Base-by-base conservation (phyloP, 148 eudicot species). In the Drosera capensis region DNA sequence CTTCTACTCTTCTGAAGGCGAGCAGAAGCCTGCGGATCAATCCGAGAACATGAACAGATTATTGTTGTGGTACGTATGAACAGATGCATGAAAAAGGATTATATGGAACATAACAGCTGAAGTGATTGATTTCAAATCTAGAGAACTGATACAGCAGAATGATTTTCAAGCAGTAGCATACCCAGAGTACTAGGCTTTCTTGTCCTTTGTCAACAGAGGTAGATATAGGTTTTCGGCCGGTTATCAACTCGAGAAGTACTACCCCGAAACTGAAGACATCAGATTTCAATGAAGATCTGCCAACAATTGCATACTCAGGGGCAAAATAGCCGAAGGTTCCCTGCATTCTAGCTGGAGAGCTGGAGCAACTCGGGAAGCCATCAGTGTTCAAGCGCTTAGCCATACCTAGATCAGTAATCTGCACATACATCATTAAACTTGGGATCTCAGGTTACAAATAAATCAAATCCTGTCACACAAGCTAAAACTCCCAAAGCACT, bases 191-290 rank as follows among this genome's bases (percentile, higher is more conserved):
- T 46, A 88, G 96, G 61, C 96, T 88, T 51, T 88, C 94, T 60
- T 72, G 82, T 56, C 71, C 79, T 56, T 68, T 79, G 11, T 50
- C 52, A 21, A 63, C 44, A 28, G 63, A 71, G 45, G 56, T 83
- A 43, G 63, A 66, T 39, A 88, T 83, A 14, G 96, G 94, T 25
- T 75, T 77, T 49, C 86, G 69, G n/a, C 96, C 94, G 40, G 73
- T 77, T 43, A 88, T 75, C 43, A 88, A 57, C 52, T 88, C 96
- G 45, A 88, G 94, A 58, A 88, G 94, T 64, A 88, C 96, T 15
- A 88, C 94, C 44, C 96, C 96, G 51, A 88, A 88, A 71, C 96
- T 88, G 72, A 88, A 88, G 51, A 88, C 94, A 67, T 88, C 96
- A 0, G 94, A 83, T 58, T 83, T 88, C 17, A 83, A 62, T 44